Conservation (phyloP, 2,329 filamentous ascomycete species). For the Mycocentrospora acerina region DNA sequence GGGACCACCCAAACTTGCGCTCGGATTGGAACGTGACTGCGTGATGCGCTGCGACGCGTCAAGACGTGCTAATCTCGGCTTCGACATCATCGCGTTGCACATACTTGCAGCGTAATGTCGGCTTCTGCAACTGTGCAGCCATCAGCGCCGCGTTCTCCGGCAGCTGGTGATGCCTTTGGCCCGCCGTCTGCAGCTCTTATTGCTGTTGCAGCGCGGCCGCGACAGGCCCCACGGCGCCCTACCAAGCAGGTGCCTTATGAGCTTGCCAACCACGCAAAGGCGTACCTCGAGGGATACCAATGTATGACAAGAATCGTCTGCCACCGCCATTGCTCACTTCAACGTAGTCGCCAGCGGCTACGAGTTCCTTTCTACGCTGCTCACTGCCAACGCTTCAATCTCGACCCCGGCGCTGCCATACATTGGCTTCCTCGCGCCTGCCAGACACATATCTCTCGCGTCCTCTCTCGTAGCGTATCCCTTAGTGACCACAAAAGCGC, state of each 20-base stretch:
- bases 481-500: constrained; percentile 70
- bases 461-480: constrained; percentile 83
- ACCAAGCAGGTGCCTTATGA: constrained; percentile 37
- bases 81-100: not conserved
- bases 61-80: not conserved
- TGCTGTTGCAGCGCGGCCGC: constrained; percentile 25
- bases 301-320: constrained; percentile 17
- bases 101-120: not conserved
- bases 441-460: constrained; percentile 74
- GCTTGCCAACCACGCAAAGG: constrained; percentile 39
- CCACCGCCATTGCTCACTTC: constrained; percentile 5
- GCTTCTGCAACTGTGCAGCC: not conserved
- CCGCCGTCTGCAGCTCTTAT: constrained; percentile 19
- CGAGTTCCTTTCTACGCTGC: constrained; percentile 36
- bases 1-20: no score
- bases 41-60: constrained; percentile 5
- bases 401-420: constrained; percentile 36
- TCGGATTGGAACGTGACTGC: constrained; percentile 9
- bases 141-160: not conserved
- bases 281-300: constrained; percentile 38
- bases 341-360: constrained; percentile 35
- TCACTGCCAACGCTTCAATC: constrained; percentile 34
- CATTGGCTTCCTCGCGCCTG: constrained; percentile 65
- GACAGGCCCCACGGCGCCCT: constrained; percentile 30
- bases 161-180: not conserved